Percentiles rank a stretch among this genome's conserved stretches.
These are phyloP conservation scores for Penicillium cinerascens DNA, from an alignment of 495 filamentous ascomycete genomes.

Conservation along the genomic window DNA sequence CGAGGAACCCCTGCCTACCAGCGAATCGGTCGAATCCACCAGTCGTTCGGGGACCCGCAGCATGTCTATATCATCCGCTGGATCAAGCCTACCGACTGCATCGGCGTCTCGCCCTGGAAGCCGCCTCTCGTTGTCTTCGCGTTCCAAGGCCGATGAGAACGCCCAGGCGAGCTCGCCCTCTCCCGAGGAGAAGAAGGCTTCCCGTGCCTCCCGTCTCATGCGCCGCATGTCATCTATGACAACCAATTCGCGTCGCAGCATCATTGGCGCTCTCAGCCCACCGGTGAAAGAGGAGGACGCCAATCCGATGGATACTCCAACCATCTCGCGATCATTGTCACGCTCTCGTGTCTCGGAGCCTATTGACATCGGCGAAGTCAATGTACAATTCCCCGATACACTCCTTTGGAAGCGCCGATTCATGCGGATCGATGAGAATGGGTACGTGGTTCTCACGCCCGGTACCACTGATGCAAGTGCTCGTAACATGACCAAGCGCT, in stretches of 20 bases:
- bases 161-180: slow-evolving; percentile 36
- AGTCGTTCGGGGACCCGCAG: slow-evolving; percentile 27
- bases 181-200: slow-evolving; percentile 62
- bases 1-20: slow-evolving; percentile 18
- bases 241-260: slow-evolving; percentile 57
- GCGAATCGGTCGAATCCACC: slow-evolving; percentile 10
- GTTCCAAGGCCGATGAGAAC: slow-evolving; percentile 32
- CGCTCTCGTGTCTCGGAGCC: slow-evolving; percentile 27
- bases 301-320: slow-evolving; percentile 37
- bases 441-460: slow-evolving; percentile 69
- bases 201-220: slow-evolving; percentile 70
- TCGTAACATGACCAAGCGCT: slow-evolving; percentile 64
- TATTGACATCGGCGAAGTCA: slow-evolving; percentile 78
- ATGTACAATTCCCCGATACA: slow-evolving; percentile 90
- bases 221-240: slow-evolving; percentile 74
- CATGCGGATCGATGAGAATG: slow-evolving; percentile 72
- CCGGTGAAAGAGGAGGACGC: slow-evolving; percentile 61
- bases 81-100: slow-evolving; percentile 23
- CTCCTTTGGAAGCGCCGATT: slow-evolving; percentile 88
- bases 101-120: slow-evolving; percentile 34
- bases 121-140: slow-evolving; percentile 38
- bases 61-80: slow-evolving; percentile 35
- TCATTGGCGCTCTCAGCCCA: slow-evolving; percentile 51
- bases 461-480: slow-evolving; percentile 42
- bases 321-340: slow-evolving; percentile 28